Evolutionary conservation across 768 basidiomycete species (phyloP), one percentile per base, ranked within the genome.

Genomic region (Pulveroboletus sp.): DNA sequence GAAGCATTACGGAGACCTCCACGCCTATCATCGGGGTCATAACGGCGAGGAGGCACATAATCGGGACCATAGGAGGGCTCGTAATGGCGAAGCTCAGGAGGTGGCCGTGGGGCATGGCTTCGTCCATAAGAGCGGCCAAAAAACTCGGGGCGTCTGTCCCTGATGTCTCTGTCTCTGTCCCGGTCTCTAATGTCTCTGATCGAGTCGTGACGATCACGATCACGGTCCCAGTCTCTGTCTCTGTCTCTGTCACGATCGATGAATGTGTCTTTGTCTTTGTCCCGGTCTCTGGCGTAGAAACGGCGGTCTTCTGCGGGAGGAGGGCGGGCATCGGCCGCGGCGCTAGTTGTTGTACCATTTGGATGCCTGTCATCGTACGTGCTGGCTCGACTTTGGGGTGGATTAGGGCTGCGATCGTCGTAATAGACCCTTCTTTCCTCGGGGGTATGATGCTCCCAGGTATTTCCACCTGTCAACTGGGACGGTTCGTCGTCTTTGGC

Each of bases 1-100:
- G 57, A 40, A 0, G 54, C 14, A 38, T 28, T 56, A 10, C 67
- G 67, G 5, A 27, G n/a, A 42, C 59, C 54, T 10, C 51, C 46
- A 41, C 60, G 68, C 36, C 54, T 64, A 14, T 69, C 58, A 39
- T 69, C 68, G 28, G 59, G 35, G 18, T 71, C 65, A 51, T 67
- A 67, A 49, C 63, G 65, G 41, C 71, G 71, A 18, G 68, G 61
- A 37, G 68, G 62, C n/a, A 51, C 64, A 35, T 59, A 66, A 33
- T 69, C 63, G 41, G 58, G 52, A 52, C 65, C 65, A 52, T 74
- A 72, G n/a, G 70, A 67, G 7, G 75, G 68, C 17, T 79, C 76
- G 51, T 75, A 77, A 40, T 77, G 76, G 26, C 78, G 72, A 43
- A 71, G 69, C 43, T 78, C 77, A 43, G 73, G 70, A 24, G 73